Percentiles rank a stretch among this genome's conserved stretches.
These are phyloP conservation scores for Candida coquimbonensis DNA, from an alignment of 805 yeast genomes.

Conservation along the genomic window DNA sequence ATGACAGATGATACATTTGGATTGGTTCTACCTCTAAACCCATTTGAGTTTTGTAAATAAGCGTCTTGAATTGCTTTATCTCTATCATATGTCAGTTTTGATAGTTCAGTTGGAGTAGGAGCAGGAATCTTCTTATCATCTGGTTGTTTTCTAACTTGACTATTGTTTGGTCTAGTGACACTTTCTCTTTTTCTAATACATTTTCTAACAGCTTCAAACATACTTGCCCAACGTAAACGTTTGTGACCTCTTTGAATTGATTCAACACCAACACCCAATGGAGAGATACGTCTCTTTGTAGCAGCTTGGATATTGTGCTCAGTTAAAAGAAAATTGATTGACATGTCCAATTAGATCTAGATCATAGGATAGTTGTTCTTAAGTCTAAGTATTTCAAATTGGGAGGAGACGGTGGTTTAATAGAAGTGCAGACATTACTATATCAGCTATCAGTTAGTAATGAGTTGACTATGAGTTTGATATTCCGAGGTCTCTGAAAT, in stretches of 20 bases:
- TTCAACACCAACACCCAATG: constrained; percentile 89
- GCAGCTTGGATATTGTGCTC: constrained; percentile 91
- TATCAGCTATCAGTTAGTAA: too few species aligned
- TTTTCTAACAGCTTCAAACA: constrained; percentile 93
- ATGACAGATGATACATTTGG: constrained; percentile 26
- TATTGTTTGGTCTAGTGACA: constrained; percentile 51
- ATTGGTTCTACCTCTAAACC: constrained; percentile 6
- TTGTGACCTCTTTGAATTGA: constrained; percentile 91
- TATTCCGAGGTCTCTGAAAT: neutral
- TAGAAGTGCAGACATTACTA: too few species aligned
- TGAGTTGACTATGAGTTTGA: too few species aligned
- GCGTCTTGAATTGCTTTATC: constrained; percentile 82
- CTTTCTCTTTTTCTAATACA: constrained; percentile 84
- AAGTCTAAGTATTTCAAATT: constrained; percentile 69
- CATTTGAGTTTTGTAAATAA: constrained; percentile 37
- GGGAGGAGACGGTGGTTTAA: constrained; percentile 89
- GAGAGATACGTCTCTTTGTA: constrained; percentile 82
- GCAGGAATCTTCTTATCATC: constrained; percentile 43
- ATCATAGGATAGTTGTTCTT: constrained; percentile 91
- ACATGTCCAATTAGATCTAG: constrained; percentile 70
- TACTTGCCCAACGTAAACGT: constrained; percentile 89
- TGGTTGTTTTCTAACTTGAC: constrained; percentile 32
- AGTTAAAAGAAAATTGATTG: constrained; percentile 81
- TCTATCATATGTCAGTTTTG: constrained; percentile 75
- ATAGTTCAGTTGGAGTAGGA: constrained; percentile 79